Base-by-base conservation (phyloP, 139 green algal genomes). In the Chlamydomonas schloesseri region DNA sequence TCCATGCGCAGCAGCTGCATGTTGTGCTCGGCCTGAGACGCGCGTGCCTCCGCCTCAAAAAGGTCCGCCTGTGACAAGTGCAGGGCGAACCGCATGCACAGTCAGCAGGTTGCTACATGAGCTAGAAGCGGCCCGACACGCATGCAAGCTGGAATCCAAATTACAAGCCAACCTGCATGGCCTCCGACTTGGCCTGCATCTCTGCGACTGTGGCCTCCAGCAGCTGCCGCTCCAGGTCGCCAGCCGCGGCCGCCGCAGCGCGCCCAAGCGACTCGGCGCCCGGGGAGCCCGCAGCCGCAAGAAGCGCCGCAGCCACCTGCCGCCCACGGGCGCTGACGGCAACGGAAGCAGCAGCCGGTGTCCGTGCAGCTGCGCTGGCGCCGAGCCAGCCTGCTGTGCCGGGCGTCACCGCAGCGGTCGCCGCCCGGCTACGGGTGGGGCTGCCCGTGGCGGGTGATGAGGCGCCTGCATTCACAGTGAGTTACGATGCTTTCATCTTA, bases 1-100 rank as follows among this genome's bases (percentile, higher is more conserved):
- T 87, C 81, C 29, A 64, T 47, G 10, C 33, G 80, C 33, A 86
- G 68, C 68, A 86, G 68, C 53, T 70, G 13, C 26, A 13, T 33
- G 53, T 78, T 53, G 15, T 36, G 24, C 68, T 86, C 80, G 1
- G 80, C 68, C 68, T 71, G 26, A 8, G 24, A 1, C 3, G 67
- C 50, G 1, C 53, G 80, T 3, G 33, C 29, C 78, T 75, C n/a
- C 9, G 62, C 78, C 10, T 0, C 37, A 3, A 67, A 3, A 0
- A 84, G 64, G 17, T 84, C 78, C 6, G 26, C 3, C 78, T 84
- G 57, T 0, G 42, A 11, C 21, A 15, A 69, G 26, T 6, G 62
- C 24, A 46, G 65, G n/a, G n/a, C n/a, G 65, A 42, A 13, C 9
- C n/a, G 8, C 65, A 23, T 3, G n/a, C n/a, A 9, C 65, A 71